A percentile compares a stretch with the other conserved stretches of the same genome.
Evolutionary conservation across 2,329 filamentous ascomycete species (phyloP).

Genomic region (Fusarium lyarnte): DNA sequence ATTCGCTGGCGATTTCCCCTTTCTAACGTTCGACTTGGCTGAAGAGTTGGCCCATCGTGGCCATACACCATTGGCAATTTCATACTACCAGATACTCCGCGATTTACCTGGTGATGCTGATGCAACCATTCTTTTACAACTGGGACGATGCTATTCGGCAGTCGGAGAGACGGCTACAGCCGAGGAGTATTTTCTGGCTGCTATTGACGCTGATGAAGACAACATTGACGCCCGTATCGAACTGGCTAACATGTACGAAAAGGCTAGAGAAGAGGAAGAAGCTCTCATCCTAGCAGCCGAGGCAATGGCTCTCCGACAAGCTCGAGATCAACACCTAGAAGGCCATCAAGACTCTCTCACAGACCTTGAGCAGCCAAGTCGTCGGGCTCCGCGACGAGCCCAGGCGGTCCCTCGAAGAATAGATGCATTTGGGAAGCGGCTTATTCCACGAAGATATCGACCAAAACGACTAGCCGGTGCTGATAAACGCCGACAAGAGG

Average conservation of each 20-base stretch:
- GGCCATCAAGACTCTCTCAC: not conserved
- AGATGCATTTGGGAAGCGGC: constrained; percentile 30
- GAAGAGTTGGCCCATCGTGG: constrained; percentile 52
- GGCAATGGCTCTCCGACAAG: constrained; percentile 71
- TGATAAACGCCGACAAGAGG: constrained; percentile 56
- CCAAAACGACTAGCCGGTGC: constrained; percentile 58
- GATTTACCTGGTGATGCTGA: constrained; percentile 60
- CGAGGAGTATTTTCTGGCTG: constrained; percentile 78
- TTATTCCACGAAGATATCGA: constrained; percentile 55
- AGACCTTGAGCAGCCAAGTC: not conserved
- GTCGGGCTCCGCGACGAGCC: constrained; percentile 22
- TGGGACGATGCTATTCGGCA: constrained; percentile 75
- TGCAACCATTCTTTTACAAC: constrained; percentile 61
- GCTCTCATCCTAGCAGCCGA: constrained; percentile 82
- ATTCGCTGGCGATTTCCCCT: constrained; percentile 72
- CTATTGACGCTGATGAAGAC: constrained; percentile 75
- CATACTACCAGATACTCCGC: constrained; percentile 66
- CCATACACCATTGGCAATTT: constrained; percentile 54
- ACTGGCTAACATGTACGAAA: constrained; percentile 86
- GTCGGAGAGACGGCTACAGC: constrained; percentile 73
- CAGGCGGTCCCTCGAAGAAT: constrained; percentile 15
- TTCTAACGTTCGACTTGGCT: constrained; percentile 78
- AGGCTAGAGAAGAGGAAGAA: constrained; percentile 75
- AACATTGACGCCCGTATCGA: constrained; percentile 81
- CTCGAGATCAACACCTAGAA: constrained; percentile 46